Evolutionary conservation across 108 stramenopile genomes (phyloP).

Genomic region (Skeletonema menzelii): DNA sequence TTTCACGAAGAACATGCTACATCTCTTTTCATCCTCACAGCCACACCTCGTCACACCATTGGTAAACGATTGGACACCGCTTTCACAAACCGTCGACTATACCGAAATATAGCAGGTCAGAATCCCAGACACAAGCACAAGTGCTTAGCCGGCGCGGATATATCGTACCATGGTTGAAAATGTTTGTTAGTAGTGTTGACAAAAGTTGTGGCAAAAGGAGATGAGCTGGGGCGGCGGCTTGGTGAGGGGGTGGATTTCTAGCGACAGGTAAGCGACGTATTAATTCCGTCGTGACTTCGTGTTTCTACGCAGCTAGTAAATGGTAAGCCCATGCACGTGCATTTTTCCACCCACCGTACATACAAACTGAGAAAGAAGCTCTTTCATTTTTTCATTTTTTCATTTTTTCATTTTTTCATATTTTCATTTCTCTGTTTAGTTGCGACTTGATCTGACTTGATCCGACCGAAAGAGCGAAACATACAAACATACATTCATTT

Average conservation of each 20-base stretch:
- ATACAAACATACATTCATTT: too few species aligned
- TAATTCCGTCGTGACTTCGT: background rate
- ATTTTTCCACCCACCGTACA: background rate
- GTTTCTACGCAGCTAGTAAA: background rate
- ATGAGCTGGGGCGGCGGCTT: background rate
- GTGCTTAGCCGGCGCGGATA: constrained; percentile 14
- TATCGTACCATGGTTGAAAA: constrained; percentile 50
- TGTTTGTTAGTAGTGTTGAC: background rate
- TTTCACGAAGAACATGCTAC: background rate
- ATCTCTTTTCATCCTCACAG: background rate
- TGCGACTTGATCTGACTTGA: too few species aligned
- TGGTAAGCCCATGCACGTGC: background rate
- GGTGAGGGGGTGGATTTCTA: background rate
- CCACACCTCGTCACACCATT: background rate
- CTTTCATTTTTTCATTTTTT: too few species aligned
- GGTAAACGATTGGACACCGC: constrained; percentile 17
- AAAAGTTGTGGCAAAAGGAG: background rate
- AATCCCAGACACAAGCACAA: constrained; percentile 30
- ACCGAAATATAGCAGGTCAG: constrained; percentile 38
- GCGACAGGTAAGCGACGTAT: background rate
- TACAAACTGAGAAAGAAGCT: too few species aligned
- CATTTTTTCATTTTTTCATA: too few species aligned
- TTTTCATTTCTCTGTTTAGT: too few species aligned
- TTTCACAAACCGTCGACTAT: constrained; percentile 44
- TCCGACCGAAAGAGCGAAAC: too few species aligned